Conservation (phyloP, 1,284 basidiomycete genomes). For the Xerocomus cyaneibrunnescens region DNA sequence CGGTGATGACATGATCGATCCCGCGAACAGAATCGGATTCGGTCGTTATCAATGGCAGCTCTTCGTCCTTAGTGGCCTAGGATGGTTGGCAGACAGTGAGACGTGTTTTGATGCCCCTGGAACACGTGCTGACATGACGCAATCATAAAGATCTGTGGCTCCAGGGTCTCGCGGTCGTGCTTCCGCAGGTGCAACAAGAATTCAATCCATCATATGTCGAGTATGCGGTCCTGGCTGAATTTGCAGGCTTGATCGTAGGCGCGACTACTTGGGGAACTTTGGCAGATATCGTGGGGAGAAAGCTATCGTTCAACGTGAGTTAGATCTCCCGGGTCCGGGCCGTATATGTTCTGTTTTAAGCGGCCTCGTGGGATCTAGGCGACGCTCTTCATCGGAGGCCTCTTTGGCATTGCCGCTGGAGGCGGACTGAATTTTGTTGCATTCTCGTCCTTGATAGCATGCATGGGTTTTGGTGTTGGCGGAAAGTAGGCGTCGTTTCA, state of each 20-base stretch:
- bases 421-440: constrained; percentile 52
- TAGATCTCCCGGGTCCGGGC: background rate
- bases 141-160: constrained; percentile 48
- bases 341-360: background rate
- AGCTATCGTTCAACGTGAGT: constrained; percentile 52
- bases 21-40: constrained; percentile 50
- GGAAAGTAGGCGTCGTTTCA: constrained; percentile 45
- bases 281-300: constrained; percentile 51
- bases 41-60: constrained; percentile 62
- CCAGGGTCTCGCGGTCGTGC: constrained; percentile 53
- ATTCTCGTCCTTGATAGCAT: constrained; percentile 50
- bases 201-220: constrained; percentile 44
- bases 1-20: constrained; percentile 1
- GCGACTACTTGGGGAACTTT: constrained; percentile 55
- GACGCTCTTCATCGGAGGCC: constrained; percentile 56
- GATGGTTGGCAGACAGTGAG: constrained; percentile 55
- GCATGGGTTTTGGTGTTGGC: constrained; percentile 56
- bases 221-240: constrained; percentile 55
- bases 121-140: constrained; percentile 15
- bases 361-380: constrained; percentile 26
- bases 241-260: constrained; percentile 57
- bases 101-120: constrained; percentile 10
- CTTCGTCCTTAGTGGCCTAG: constrained; percentile 54
- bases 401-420: constrained; percentile 61
- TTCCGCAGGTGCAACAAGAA: constrained; percentile 48